These are phyloP conservation scores for Adansonia grandidieri DNA, from an alignment of 441 rosid genomes.

Conservation along the genomic window DNA sequence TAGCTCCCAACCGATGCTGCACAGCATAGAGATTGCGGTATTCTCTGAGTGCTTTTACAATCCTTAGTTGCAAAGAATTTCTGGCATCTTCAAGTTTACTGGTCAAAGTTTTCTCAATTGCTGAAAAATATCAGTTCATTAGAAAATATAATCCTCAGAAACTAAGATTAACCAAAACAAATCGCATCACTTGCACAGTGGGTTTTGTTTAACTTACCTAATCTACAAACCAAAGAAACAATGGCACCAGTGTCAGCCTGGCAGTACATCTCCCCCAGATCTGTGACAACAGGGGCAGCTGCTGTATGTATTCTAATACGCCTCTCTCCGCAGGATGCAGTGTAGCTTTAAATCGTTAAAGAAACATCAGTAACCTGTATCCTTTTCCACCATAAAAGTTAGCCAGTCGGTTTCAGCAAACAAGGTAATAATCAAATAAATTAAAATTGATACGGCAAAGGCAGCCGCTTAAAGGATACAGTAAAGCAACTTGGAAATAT, in stretches of 20 bases:
- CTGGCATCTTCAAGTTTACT: constrained; percentile 95
- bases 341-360: constrained; percentile 77
- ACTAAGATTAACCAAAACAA: constrained; percentile 29
- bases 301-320: constrained; percentile 97
- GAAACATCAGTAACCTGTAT: constrained; percentile 29
- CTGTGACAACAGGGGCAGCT: constrained; percentile 89
- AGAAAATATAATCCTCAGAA: constrained; percentile 29
- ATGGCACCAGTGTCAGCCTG: constrained; percentile 94
- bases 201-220: constrained; percentile 54
- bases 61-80: constrained; percentile 70
- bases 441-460: not conserved
- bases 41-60: constrained; percentile 90
- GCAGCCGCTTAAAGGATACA: constrained; percentile 76
- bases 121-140: constrained; percentile 52
- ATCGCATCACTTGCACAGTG: constrained; percentile 24
- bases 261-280: constrained; percentile 95
- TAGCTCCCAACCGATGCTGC: constrained; percentile 92
- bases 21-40: constrained; percentile 84
- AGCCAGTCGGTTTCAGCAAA: constrained; percentile 18
- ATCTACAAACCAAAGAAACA: constrained; percentile 79
- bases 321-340: constrained; percentile 99
- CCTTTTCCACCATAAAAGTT: constrained; percentile 25
- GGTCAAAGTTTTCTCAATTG: constrained; percentile 86
- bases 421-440: constrained; percentile 14
- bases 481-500: constrained; percentile 96